Base-by-base conservation (phyloP, 352 stramenopile species). In the Achlya hypogyna region DNA sequence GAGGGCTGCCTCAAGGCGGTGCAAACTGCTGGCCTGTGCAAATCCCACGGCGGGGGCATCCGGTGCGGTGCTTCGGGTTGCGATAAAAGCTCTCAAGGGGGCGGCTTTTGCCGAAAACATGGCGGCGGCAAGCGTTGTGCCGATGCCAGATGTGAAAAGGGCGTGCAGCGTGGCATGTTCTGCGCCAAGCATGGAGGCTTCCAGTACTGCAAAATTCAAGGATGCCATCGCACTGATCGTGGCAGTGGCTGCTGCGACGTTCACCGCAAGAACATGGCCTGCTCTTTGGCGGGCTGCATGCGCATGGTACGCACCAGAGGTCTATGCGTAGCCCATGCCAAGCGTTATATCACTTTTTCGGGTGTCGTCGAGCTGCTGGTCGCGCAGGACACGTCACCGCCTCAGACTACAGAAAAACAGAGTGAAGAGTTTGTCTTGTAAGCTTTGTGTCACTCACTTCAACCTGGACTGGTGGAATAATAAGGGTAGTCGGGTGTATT, bases 61-160 rank as follows among this genome's bases (percentile, higher is more conserved):
- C 78, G 86, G 38, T 96, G 88, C 68, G 84, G 88, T 64, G 59
- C 91, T 8, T 77, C 81, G n/a, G 78, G 78, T 32, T 96, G 88
- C 74, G 88, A 87, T 69, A 78, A 86, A 71, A 79, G 88, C 43
- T 81, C 86, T 1, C 86, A 93, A 60, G 84, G 82, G 20, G 62
- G 75, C 16, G 74, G 87, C 58, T 71, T 88, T 16, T 95, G 84
- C 72, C 72, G 79, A 62, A 68, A 76, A 53, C 86, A 95, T 72
- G 81, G 80, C 25, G 70, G 58, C 12, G 58, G 58, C n/a, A 53
- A 53, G 35, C 35, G 43, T 18, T 65, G 58, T 25, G 2, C 20
- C n/a, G 58, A 2, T 16, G 38, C 25, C 25, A 23, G 2, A n/a
- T 65, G 58, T 35, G 32, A 53, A 34, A 65, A 65, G 58, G 25